Conservation (phyloP, 1,284 basidiomycete genomes). For the Somion occarium region DNA sequence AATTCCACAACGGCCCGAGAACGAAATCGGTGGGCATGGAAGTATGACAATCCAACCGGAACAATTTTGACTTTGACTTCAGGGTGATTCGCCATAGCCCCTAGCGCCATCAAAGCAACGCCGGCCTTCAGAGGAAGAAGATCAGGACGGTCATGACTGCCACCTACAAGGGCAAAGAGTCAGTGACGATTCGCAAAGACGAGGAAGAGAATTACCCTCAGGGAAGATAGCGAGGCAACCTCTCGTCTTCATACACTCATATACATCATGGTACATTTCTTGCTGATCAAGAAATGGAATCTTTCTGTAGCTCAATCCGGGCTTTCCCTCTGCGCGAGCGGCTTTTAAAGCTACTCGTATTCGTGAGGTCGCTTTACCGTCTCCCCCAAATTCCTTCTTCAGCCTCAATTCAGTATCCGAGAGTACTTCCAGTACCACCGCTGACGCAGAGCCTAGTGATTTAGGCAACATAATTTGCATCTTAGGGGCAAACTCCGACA, state of each 20-base stretch:
- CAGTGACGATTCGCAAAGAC: conserved; percentile 1
- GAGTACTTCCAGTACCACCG: conserved; percentile 85
- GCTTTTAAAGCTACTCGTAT: conserved; percentile 66
- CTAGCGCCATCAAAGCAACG: conserved; percentile 96
- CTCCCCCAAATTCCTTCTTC: conserved; percentile 88
- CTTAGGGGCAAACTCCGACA: conserved; percentile 69
- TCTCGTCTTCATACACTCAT: conserved; percentile 81
- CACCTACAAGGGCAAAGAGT: conserved; percentile 49
- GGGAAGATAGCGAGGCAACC: conserved; percentile 96
- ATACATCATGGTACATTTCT: conserved; percentile 94
- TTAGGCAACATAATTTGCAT: conserved; percentile 92
- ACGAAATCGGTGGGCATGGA: conserved; percentile 93
- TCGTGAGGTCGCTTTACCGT: conserved; percentile 70
- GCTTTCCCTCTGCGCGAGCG: conserved; percentile 43
- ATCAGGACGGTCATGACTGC: conserved; percentile 96
- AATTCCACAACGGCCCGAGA: conserved; percentile 97
- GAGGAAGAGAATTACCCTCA: conserved; percentile 58
- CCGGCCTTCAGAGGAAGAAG: conserved; percentile 94
- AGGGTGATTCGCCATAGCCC: conserved; percentile 93
- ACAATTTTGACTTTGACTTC: conserved; percentile 86
- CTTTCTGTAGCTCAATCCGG: conserved; percentile 71
- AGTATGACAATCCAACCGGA: conserved; percentile 93
- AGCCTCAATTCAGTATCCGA: conserved; percentile 84
- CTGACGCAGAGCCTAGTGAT: conserved; percentile 70
- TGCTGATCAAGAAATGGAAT: conserved; percentile 89